These are phyloP conservation scores for Castanea mollissima DNA, from an alignment of 306 rosid genomes.

Conservation along the genomic window DNA sequence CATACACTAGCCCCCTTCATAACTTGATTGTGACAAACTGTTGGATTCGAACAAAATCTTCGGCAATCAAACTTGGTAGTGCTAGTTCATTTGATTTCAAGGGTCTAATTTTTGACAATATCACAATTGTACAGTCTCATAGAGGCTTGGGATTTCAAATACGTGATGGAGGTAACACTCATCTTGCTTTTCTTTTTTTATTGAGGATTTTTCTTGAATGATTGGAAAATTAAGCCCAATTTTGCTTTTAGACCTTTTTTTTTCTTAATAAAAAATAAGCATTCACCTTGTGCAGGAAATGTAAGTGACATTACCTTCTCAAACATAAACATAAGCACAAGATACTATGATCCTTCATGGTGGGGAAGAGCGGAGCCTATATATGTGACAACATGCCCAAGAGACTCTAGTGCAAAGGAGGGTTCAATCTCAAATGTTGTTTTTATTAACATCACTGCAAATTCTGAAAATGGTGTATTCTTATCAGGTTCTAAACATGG, in stretches of 20 bases:
- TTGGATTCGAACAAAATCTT: too few relatives aligned
- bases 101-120: slow-evolving; percentile 67
- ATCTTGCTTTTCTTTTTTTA: background rate
- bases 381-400: slow-evolving; percentile 75
- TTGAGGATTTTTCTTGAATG: background rate
- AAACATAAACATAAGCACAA: slow-evolving; percentile 82
- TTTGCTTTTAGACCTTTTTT: too few relatives aligned
- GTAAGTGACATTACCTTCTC: slow-evolving; percentile 85
- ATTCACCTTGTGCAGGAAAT: slow-evolving; percentile 56
- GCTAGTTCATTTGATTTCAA: slow-evolving; percentile 80
- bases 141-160: slow-evolving; percentile 88
- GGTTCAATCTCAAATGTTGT: slow-evolving; percentile 74
- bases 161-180: slow-evolving; percentile 80
- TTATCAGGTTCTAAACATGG: slow-evolving; percentile 81
- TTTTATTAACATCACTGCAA: slow-evolving; percentile 72
- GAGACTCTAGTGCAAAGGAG: slow-evolving; percentile 61
- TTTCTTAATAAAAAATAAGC: background rate
- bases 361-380: slow-evolving; percentile 99
- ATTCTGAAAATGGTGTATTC: slow-evolving; percentile 84
- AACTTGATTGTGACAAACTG: too few relatives aligned
- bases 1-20: too few relatives aligned
- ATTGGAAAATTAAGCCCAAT: background rate
- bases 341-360: slow-evolving; percentile 91
- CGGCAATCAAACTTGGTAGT: slow-evolving; percentile 79
- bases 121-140: slow-evolving; percentile 84